Base-by-base conservation (phyloP, 495 filamentous ascomycete genomes). In the Annulohypoxylon maeteangense region DNA sequence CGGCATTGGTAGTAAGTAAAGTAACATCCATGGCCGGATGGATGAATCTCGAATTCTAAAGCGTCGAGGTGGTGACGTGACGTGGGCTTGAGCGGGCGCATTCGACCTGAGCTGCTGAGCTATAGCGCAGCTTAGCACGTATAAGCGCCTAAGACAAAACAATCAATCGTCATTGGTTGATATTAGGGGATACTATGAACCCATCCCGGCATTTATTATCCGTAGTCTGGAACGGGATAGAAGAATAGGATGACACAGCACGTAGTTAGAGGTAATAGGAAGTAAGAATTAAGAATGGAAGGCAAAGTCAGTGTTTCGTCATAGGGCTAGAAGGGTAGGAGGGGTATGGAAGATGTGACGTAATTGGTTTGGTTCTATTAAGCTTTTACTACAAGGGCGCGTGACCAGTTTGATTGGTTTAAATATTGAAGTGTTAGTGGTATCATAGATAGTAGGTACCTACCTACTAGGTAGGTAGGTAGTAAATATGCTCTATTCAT, bases 1-100 rank as follows among this genome's bases (percentile, higher is more conserved):
- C 32, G 32, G 12, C 4, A 27, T 25, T 25, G 22, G 23, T 5
- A 14, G 7, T 47, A 20, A 0, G 42, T 6, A 29, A 7, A 22
- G 7, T 50, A 27, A 23, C 12, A 29, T 25, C 22, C 23, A 51
- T 29, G 47, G 45, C 57, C 58, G 51, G 31, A 68, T 63, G 47
- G 45, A 62, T 63, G 51, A 42, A 68, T 63, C 40, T 68, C 20
- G 31, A 58, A 47, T 70, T 4, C 45, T 20, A 25, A 38, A 34
- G 22, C 32, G 16, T 32, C 57, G 11, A 10, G 55, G 38, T 54
- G 38, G 55, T 69, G 67, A 70, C 55, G 67, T 70, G 67, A 70
- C 67, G 67, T 70, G 61, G 59, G 58, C 59, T 40, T 14, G 27
- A 60, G 42, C 53, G 42, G 36, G 42, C 29, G 38, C 32, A 45